Evolutionary conservation across 768 basidiomycete species (phyloP), one percentile per base, ranked within the genome.

Genomic region (Gyrodon lividus): DNA sequence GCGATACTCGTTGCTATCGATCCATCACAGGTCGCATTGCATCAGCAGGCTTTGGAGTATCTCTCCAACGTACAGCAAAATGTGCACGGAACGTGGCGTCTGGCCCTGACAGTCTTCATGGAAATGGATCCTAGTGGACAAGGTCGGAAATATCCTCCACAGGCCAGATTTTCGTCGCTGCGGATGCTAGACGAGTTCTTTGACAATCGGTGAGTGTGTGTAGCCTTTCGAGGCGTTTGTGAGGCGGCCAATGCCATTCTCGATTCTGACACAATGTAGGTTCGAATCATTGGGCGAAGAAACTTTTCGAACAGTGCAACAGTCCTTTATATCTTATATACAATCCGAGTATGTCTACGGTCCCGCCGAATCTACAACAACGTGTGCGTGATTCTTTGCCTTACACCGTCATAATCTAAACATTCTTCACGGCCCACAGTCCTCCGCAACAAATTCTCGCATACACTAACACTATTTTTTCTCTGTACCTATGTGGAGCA

Each of bases 391-490:
- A 38, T 46, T 58, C 34, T n/a, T 50, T 35, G 9, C n/a, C 44
- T 31, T 46, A 9, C 2, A 5, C 31, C 28, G 37, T 48, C 34
- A 53, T 61, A 43, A 57, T 26, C 37, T 28, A 19, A 37, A 31
- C 46, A 14, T 52, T 59, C 50, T 63, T 57, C 46, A 37, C 54
- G 46, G 46, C 35, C 28, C 40, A 30, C 55, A 95, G 92, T 89
- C 71, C 72, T 98, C 48, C 86, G 95, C 65, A 98, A 98, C 77
- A 97, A 97, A 70, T 92, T 93, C 73, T 89, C 90, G 23, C 91
- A 93, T 74, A 91, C 91, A 33, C 76, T 94, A 52, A 89, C 91
- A 1, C 80, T 92, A 43, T 84, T 95, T 72, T 95, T 95, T 73
- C 79, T 95, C 46, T 85, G 84, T 75, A 85, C 88, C 12, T 97